phyloP scores from a whole-genome alignment of 306 rosid species.

The Albizia julibrissin region DNA sequence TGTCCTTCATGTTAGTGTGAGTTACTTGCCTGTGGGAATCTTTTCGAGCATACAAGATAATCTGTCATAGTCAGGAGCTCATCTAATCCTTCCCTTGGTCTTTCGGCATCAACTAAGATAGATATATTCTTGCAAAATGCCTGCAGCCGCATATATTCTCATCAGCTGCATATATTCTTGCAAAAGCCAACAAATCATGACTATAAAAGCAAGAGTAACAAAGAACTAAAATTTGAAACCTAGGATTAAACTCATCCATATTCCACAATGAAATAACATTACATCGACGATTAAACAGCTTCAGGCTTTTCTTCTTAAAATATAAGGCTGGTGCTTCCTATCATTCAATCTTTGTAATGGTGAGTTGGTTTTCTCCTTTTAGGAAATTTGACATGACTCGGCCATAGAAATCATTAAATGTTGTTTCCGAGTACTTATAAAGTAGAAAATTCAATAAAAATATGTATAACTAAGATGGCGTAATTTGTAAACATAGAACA shows the following conservation, averaged over 20 bases:
- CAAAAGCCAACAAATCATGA: neutral
- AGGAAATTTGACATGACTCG: slow-evolving; percentile 22
- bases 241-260: neutral
- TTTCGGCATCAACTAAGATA: slow-evolving; percentile 84
- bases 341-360: neutral
- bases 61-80: slow-evolving; percentile 65
- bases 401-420: slow-evolving; percentile 9
- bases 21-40: slow-evolving; percentile 83
- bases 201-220: neutral
- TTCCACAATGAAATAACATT: neutral
- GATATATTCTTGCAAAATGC: slow-evolving; percentile 67
- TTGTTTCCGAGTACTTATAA: no score
- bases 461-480: no score
- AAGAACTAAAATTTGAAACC: neutral
- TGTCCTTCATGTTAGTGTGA: slow-evolving; percentile 15
- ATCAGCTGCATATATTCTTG: neutral
- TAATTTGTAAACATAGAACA: no score
- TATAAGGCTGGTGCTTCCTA: slow-evolving; percentile 8
- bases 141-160: slow-evolving; percentile 41
- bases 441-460: no score
- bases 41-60: slow-evolving; percentile 73
- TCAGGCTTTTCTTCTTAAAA: slow-evolving; percentile 12
- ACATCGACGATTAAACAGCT: neutral
- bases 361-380: slow-evolving; percentile 9
- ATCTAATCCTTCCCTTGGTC: slow-evolving; percentile 79